Conservation (phyloP, 345 rosid genomes). For the Physaria fendleri region DNA sequence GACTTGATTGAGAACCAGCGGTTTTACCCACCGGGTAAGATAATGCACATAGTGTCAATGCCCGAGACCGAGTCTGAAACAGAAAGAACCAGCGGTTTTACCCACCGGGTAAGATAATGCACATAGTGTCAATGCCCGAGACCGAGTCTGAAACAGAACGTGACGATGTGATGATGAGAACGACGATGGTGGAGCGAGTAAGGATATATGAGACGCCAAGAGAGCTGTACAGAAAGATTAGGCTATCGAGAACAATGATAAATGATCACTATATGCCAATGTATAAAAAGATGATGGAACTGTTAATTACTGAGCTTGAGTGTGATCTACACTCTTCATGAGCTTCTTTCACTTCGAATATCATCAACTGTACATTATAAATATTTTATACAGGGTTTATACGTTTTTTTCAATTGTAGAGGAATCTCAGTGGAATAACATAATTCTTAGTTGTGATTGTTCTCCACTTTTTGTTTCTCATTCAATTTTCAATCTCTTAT, state of each 20-base stretch:
- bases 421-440: background rate
- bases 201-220: conserved; percentile 74
- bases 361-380: conserved; percentile 24
- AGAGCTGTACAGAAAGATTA: conserved; percentile 80
- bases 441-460: background rate
- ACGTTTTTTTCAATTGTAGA: background rate
- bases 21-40: conserved; percentile 86
- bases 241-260: conserved; percentile 85
- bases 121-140: conserved; percentile 48
- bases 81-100: conserved; percentile 60
- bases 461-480: background rate
- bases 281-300: conserved; percentile 89
- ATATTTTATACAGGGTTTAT: conserved; percentile 17
- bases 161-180: conserved; percentile 9
- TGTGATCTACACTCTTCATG: conserved; percentile 23
- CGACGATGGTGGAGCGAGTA: conserved; percentile 30
- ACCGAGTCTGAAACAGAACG: conserved; percentile 28
- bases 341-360: conserved; percentile 1
- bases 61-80: conserved; percentile 31
- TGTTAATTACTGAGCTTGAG: conserved; percentile 56
- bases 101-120: conserved; percentile 87
- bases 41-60: conserved; percentile 65
- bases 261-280: conserved; percentile 97
- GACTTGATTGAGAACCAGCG: conserved; percentile 56
- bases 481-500: background rate